phyloP scores from a whole-genome alignment of 306 rosid genomes.

The Gleditsia sinensis region DNA sequence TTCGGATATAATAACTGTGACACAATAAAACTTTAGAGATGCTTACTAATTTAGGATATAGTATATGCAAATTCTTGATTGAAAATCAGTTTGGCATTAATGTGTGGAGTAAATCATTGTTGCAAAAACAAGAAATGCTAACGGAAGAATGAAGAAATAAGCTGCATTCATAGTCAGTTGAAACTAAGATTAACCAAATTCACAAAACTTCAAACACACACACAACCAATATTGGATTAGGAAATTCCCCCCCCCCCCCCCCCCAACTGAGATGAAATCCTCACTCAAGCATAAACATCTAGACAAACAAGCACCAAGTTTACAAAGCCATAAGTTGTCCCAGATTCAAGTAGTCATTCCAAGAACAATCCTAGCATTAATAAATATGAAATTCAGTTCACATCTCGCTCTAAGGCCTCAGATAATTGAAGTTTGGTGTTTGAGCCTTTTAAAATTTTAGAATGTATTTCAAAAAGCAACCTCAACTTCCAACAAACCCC shows the following conservation, averaged over 20 bases:
- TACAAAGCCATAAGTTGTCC: background rate
- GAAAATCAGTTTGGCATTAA: background rate
- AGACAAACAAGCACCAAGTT: background rate
- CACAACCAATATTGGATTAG: too few relatives aligned
- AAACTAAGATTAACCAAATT: background rate
- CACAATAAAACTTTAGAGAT: too few relatives aligned
- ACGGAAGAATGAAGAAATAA: background rate
- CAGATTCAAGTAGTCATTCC: background rate
- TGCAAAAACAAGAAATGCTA: background rate
- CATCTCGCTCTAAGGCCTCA: background rate
- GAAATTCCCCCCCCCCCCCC: too few relatives aligned
- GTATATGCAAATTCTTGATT: background rate
- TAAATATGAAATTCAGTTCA: background rate
- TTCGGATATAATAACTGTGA: background rate
- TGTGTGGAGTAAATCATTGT: background rate
- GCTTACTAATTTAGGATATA: too few relatives aligned
- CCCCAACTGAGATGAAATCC: too few relatives aligned
- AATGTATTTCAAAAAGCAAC: background rate
- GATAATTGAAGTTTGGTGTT: background rate
- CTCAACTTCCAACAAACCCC: too few relatives aligned
- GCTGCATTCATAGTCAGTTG: background rate
- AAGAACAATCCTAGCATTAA: background rate
- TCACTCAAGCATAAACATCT: too few relatives aligned
- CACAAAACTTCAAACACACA: too few relatives aligned
- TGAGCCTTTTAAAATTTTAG: background rate